phyloP scores from a whole-genome alignment of 2,329 filamentous ascomycete genomes.

The Colletotrichum phormii region DNA sequence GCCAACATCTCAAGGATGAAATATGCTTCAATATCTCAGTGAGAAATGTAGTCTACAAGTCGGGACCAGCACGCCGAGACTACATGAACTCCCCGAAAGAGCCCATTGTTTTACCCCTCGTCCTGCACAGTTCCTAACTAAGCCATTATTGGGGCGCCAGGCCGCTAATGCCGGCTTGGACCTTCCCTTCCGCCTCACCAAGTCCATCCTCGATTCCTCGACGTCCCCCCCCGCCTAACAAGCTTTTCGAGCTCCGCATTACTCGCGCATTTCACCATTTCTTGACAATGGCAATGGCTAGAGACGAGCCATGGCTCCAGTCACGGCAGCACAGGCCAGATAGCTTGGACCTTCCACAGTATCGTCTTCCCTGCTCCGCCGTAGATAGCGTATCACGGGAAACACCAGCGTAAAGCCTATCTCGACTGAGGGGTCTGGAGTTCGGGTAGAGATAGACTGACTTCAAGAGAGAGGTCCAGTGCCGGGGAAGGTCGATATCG shows the following conservation, averaged over 20 bases:
- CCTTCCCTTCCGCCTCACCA: conserved; percentile 18
- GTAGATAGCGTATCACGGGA: conserved; percentile 18
- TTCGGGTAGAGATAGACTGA: neutral
- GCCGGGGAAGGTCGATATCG: neutral
- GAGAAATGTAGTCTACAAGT: neutral
- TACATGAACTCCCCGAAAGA: neutral
- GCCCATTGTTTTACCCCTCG: neutral
- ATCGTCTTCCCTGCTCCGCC: neutral
- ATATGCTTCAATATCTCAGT: neutral
- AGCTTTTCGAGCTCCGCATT: conserved; percentile 20
- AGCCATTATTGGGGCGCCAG: conserved; percentile 7
- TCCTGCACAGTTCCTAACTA: neutral
- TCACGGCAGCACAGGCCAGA: conserved; percentile 2
- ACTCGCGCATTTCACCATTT: conserved; percentile 1
- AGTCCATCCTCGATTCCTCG: too few species aligned
- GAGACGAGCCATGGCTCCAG: neutral
- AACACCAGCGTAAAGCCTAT: conserved; percentile 20
- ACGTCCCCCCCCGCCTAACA: neutral
- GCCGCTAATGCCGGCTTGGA: conserved; percentile 27
- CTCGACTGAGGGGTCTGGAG: conserved; percentile 10
- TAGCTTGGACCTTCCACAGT: conserved; percentile 33
- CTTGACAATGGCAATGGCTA: neutral
- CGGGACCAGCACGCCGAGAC: neutral
- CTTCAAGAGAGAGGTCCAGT: neutral
- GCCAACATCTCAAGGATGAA: neutral